Base-by-base conservation (phyloP, 352 stramenopile genomes). In the Pythium folliculosum region DNA sequence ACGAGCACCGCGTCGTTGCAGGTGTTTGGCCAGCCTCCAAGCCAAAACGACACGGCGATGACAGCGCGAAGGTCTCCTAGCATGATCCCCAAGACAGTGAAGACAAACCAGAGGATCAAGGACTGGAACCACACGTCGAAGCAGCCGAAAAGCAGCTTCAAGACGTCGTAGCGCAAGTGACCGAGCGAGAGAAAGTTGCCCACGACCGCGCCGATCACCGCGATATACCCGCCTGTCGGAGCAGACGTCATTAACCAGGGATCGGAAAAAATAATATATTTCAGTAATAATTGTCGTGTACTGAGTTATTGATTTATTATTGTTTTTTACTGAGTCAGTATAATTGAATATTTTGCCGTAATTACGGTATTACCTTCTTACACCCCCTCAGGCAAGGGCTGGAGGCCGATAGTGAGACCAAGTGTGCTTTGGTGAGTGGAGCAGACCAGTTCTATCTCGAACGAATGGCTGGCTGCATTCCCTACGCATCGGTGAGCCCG, bases 71-170 rank as follows among this genome's bases (percentile, higher is more conserved):
- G 5, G n/a, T 70, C 64, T 10, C 40, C 9, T 3, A 66, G 21
- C 23, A 54, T 43, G 21, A 56, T 38, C 7, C 13, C 65, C 1
- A 71, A 45, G 14, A 71, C 44, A 19, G 48, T 40, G 13, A 67
- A 60, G 27, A 60, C 55, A 13, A 45, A 10, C 2, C 45, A 57
- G 37, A 47, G 53, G 22, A 55, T 52, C 21, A 66, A n/a, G 0
- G 56, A 55, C 30, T 40, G 19, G 38, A 62, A 70, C 55, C 65
- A 63, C 47, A 65, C 40, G 43, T 71, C 65, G 35, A 53, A 71
- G 23, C 57, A 59, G 9, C 30, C n/a, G 7, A 59, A 17, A 8
- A 67, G 51, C 7, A 71, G 57, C 5, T 22, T 51, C 16, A 71
- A n/a, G 4, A 67, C 16, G 44, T 71, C 45, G 22, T 54, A 60